A percentile compares a stretch with the other conserved stretches of the same genome.
Evolutionary conservation across 2,329 filamentous ascomycete species (phyloP).

Genomic region (Fusarium redolens): DNA sequence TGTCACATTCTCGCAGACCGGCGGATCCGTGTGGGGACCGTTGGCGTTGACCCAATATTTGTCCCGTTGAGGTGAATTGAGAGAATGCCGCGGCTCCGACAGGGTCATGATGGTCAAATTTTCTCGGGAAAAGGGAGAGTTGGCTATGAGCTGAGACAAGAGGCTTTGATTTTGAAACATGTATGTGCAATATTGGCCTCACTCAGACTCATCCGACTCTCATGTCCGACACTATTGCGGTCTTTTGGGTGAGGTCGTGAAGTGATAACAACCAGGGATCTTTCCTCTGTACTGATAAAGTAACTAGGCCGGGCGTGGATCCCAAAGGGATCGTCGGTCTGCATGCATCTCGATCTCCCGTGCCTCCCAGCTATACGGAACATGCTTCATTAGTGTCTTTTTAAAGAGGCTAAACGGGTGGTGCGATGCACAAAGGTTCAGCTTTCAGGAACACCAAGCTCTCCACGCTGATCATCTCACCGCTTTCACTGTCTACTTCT

Average conservation of each 20-base stretch:
- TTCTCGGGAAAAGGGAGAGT: conserved; percentile 5
- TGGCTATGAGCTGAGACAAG: neutral
- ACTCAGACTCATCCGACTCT: neutral
- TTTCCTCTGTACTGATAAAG: conserved; percentile 8
- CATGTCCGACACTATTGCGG: neutral
- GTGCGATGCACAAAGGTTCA: conserved; percentile 36
- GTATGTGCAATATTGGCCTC: neutral
- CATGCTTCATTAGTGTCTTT: conserved; percentile 39
- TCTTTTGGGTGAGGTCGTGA: neutral
- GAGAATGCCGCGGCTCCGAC: conserved; percentile 28
- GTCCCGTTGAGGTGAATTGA: conserved; percentile 28
- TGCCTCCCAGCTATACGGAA: conserved; percentile 40
- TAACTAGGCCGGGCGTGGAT: conserved; percentile 14
- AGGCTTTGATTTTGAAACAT: neutral
- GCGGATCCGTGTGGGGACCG: conserved; percentile 38
- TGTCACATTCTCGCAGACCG: conserved; percentile 20
- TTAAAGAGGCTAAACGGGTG: conserved; percentile 6
- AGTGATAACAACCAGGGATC: neutral
- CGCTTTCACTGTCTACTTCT: conserved; percentile 27
- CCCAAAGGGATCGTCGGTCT: conserved; percentile 27
- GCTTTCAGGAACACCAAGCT: conserved; percentile 32
- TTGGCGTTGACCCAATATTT: conserved; percentile 22
- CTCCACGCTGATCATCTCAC: conserved; percentile 31
- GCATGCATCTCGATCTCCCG: conserved; percentile 40
- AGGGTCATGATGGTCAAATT: conserved; percentile 23